Evolutionary conservation across 2,329 filamentous ascomycete species (phyloP).

Genomic region (Talaromyces sp.): DNA sequence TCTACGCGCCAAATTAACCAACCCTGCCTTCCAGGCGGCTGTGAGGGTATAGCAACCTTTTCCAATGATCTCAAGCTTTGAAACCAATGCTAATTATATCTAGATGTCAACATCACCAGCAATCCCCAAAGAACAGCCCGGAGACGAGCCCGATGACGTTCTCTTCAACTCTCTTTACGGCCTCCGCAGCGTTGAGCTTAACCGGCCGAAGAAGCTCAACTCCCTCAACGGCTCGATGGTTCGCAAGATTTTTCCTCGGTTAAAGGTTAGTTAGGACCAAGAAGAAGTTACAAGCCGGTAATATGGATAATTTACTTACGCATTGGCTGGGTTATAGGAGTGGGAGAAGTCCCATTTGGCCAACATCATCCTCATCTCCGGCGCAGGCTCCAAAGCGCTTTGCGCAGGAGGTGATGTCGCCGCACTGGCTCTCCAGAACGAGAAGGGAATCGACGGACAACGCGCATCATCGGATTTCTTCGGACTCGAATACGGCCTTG

Average conservation of each 20-base stretch:
- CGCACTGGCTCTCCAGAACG: conserved; percentile 73
- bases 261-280: conserved; percentile 57
- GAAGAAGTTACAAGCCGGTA: background rate
- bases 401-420: conserved; percentile 93
- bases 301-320: conserved; percentile 11
- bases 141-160: conserved; percentile 85
- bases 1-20: conserved; percentile 73
- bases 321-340: conserved; percentile 55
- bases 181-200: conserved; percentile 88
- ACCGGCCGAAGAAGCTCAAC: conserved; percentile 89
- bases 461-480: conserved; percentile 82
- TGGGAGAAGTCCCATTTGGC: conserved; percentile 95
- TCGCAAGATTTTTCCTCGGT: conserved; percentile 84
- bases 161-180: conserved; percentile 88
- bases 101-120: conserved; percentile 49
- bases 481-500: conserved; percentile 89
- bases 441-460: conserved; percentile 68
- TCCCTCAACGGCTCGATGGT: conserved; percentile 93
- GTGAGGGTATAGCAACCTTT: conserved; percentile 52
- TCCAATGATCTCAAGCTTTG: background rate
- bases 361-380: conserved; percentile 90
- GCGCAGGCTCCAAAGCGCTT: conserved; percentile 79
- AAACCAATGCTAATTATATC: conserved; percentile 18
- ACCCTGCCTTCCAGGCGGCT: conserved; percentile 58
- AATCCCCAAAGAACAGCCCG: conserved; percentile 58